Evolutionary conservation across 768 basidiomycete species (phyloP).

Genomic region (Suillus placidus): DNA sequence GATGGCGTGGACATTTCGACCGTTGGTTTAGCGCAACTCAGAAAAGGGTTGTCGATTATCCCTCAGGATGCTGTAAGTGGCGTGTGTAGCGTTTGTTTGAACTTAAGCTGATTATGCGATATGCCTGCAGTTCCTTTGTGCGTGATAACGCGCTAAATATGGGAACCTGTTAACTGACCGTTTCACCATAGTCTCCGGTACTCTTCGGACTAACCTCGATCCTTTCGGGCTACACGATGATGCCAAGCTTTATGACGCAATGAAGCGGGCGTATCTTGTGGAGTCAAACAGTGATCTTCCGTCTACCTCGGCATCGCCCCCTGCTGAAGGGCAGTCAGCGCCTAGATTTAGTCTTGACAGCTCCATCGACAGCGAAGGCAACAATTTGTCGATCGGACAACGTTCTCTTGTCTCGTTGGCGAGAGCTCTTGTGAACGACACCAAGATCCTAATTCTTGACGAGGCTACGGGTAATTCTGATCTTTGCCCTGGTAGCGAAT

Average conservation of each 20-base stretch:
- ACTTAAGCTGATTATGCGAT: not conserved
- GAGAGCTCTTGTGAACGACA: slow-evolving; percentile 84
- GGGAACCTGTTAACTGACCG: slow-evolving; percentile 10
- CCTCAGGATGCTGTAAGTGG: slow-evolving; percentile 73
- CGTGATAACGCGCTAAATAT: slow-evolving; percentile 15
- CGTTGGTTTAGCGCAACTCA: slow-evolving; percentile 75
- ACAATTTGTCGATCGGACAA: slow-evolving; percentile 62
- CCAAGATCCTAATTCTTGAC: slow-evolving; percentile 79
- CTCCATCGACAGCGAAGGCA: slow-evolving; percentile 83
- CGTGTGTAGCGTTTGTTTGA: slow-evolving; percentile 21
- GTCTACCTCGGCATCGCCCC: slow-evolving; percentile 23
- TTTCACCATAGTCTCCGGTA: slow-evolving; percentile 63
- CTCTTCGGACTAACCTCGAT: slow-evolving; percentile 84
- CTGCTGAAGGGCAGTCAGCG: slow-evolving; percentile 40
- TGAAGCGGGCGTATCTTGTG: slow-evolving; percentile 82
- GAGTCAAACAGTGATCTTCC: slow-evolving; percentile 43
- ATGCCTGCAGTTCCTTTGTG: slow-evolving; percentile 48
- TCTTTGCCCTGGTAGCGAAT: not conserved
- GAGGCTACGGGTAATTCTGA: slow-evolving; percentile 43
- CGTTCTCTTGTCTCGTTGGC: slow-evolving; percentile 79
- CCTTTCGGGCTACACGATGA: slow-evolving; percentile 86
- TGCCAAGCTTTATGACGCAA: slow-evolving; percentile 80
- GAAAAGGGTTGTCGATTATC: slow-evolving; percentile 73
- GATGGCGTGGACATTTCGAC: slow-evolving; percentile 85
- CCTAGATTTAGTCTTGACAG: slow-evolving; percentile 74